A percentile compares a stretch with the other conserved stretches of the same genome.
Conservation (phyloP, 2,329 filamentous ascomycete species). For the Fusarium hainanense region DNA sequence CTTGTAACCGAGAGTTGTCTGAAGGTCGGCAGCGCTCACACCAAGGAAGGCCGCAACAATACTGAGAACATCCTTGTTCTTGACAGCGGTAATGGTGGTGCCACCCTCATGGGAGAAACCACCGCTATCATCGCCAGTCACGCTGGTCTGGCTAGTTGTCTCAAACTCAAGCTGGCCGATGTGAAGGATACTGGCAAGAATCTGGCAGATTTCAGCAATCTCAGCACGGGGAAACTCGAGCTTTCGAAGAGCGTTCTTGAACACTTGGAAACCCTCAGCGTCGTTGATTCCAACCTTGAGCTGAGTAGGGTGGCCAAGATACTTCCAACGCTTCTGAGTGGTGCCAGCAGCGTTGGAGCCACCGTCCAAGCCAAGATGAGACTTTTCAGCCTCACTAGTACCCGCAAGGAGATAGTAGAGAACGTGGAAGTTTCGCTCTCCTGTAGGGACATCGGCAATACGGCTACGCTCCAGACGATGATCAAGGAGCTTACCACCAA, state of each 20-base stretch:
- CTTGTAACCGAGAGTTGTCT: constrained; percentile 91
- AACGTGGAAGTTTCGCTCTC: constrained; percentile 95
- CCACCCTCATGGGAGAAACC: constrained; percentile 96
- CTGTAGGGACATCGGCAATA: constrained; percentile 90
- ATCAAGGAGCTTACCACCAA: constrained; percentile 94
- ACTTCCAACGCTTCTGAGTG: constrained; percentile 88
- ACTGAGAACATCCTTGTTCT: constrained; percentile 89
- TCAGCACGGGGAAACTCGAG: constrained; percentile 93
- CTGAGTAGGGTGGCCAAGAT: constrained; percentile 94
- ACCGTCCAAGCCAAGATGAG: constrained; percentile 76
- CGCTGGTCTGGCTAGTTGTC: constrained; percentile 81
- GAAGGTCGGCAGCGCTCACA: constrained; percentile 81
- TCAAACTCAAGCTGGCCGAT: constrained; percentile 97
- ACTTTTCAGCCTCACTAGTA: constrained; percentile 89
- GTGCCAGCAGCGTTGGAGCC: constrained; percentile 60
- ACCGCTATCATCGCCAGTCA: constrained; percentile 88
- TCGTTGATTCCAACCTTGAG: constrained; percentile 98
- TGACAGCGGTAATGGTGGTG: constrained; percentile 85
- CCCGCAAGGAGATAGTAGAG: constrained; percentile 95
- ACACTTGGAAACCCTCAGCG: constrained; percentile 92
- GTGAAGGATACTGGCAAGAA: constrained; percentile 93
- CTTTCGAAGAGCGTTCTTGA: constrained; percentile 94
- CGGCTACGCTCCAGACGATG: constrained; percentile 92
- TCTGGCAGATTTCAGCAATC: constrained; percentile 96
- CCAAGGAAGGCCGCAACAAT: constrained; percentile 96